Conservation (phyloP, 345 rosid genomes). For the Rhizophora mangle region DNA sequence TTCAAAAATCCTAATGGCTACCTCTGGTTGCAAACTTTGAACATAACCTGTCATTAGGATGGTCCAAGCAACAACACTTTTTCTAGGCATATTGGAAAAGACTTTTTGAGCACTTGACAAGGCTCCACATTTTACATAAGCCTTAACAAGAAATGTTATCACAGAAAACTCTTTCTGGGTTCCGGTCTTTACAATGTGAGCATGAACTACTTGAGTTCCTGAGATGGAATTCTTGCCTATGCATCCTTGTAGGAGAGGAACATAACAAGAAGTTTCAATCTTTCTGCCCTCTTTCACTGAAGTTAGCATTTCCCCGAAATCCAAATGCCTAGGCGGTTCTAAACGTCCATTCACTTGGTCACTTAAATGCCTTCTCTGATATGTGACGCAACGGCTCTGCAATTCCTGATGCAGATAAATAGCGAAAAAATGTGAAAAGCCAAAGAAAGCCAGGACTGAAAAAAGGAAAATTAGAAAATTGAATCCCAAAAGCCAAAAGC, state of each 20-base stretch:
- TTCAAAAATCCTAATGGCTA: constrained; percentile 35
- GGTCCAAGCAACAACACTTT: constrained; percentile 45
- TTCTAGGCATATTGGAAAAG: constrained; percentile 32
- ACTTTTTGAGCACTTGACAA: constrained; percentile 38
- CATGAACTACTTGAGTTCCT: constrained; percentile 35
- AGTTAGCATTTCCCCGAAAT: constrained; percentile 37
- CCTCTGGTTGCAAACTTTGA: constrained; percentile 42
- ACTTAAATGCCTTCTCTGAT: constrained; percentile 16
- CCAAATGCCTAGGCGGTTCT: constrained; percentile 22
- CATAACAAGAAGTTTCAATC: constrained; percentile 34
- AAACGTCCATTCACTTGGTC: constrained; percentile 30
- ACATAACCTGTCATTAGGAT: constrained; percentile 45
- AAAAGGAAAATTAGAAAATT: background rate
- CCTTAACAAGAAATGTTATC: constrained; percentile 45
- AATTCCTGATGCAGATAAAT: constrained; percentile 9
- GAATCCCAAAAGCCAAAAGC: background rate
- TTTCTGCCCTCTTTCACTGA: constrained; percentile 22
- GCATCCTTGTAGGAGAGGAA: constrained; percentile 50
- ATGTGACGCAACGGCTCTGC: constrained; percentile 32
- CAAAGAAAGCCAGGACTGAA: background rate
- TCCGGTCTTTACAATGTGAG: constrained; percentile 48
- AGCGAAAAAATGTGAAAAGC: constrained; percentile 9
- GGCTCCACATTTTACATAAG: constrained; percentile 48
- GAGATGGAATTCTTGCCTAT: constrained; percentile 34
- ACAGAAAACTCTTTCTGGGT: constrained; percentile 30